These are phyloP conservation scores for Scedosporium dehoogii DNA, from an alignment of 2,329 filamentous ascomycete genomes.

Conservation along the genomic window DNA sequence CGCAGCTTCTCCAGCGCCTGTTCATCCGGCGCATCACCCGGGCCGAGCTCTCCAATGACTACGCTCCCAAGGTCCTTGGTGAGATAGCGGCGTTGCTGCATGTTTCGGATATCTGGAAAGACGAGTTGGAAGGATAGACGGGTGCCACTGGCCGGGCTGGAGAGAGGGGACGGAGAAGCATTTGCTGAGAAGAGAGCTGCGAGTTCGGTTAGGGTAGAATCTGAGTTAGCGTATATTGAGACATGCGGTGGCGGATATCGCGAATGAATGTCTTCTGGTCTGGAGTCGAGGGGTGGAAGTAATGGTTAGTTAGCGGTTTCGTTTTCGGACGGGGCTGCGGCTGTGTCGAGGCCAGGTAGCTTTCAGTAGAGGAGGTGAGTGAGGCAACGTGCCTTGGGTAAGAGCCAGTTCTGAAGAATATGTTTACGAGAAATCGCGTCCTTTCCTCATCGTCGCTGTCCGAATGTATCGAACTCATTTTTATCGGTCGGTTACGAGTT, in stretches of 20 bases:
- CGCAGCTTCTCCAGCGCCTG: slow-evolving; percentile 7
- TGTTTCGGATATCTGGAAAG: slow-evolving; percentile 58
- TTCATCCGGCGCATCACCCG: slow-evolving; percentile 29
- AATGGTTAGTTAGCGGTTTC: background rate
- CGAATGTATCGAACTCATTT: slow-evolving; percentile 3
- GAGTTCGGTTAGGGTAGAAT: slow-evolving; percentile 72
- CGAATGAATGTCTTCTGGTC: slow-evolving; percentile 60
- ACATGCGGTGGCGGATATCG: slow-evolving; percentile 54
- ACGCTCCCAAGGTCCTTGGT: slow-evolving; percentile 77
- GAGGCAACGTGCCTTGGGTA: slow-evolving; percentile 52
- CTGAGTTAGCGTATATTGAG: slow-evolving; percentile 77
- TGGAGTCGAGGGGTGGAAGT: slow-evolving; percentile 20
- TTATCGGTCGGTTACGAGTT: background rate
- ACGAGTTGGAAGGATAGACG: slow-evolving; percentile 81
- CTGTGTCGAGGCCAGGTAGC: background rate
- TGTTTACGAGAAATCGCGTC: slow-evolving; percentile 73
- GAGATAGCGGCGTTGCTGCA: slow-evolving; percentile 47
- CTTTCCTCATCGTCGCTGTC: background rate
- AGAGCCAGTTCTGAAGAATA: slow-evolving; percentile 68
- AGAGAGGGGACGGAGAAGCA: slow-evolving; percentile 51
- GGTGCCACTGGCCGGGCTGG: slow-evolving; percentile 66
- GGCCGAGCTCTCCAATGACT: slow-evolving; percentile 53
- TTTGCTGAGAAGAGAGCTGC: slow-evolving; percentile 64
- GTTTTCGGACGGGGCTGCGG: background rate
- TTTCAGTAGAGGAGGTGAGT: background rate